Conservation (phyloP, 2,329 filamentous ascomycete species). For the Aspergillus brunneoviolaceus region DNA sequence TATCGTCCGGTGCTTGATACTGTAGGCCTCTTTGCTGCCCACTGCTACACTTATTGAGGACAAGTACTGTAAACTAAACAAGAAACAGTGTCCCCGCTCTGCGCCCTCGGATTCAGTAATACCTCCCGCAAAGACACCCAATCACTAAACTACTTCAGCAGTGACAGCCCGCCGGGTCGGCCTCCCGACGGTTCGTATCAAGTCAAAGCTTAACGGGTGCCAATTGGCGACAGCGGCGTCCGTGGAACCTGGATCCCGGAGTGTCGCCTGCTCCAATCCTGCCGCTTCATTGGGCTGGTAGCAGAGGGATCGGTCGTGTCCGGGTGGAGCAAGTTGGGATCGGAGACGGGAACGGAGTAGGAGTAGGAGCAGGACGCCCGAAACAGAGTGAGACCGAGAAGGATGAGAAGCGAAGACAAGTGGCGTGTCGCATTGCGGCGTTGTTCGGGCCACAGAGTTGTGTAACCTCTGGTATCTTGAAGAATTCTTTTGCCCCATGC, state of each 20-base stretch:
- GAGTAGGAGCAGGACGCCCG: no score
- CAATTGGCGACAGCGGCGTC: not conserved
- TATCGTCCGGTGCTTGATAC: no score
- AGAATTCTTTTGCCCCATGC: not conserved
- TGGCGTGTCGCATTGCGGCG: not conserved
- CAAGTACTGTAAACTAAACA: no score
- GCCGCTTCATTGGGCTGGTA: no score
- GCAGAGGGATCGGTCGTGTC: not conserved
- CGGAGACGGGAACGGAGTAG: no score
- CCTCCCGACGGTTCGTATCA: not conserved
- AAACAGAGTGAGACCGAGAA: no score
- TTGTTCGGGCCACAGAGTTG: not conserved
- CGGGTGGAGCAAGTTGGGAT: not conserved
- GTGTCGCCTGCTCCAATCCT: not conserved
- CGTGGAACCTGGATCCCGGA: not conserved
- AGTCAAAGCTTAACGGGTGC: not conserved
- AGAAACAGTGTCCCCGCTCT: no score
- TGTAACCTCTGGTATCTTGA: not conserved
- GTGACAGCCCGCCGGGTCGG: not conserved
- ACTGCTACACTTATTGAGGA: no score
- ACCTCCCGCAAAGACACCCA: no score
- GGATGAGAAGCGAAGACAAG: not conserved
- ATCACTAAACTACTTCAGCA: not conserved
- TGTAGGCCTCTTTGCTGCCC: no score
- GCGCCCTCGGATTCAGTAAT: no score